phyloP scores from a whole-genome alignment of 2,329 filamentous ascomycete species.

The Claviceps arundinis region DNA sequence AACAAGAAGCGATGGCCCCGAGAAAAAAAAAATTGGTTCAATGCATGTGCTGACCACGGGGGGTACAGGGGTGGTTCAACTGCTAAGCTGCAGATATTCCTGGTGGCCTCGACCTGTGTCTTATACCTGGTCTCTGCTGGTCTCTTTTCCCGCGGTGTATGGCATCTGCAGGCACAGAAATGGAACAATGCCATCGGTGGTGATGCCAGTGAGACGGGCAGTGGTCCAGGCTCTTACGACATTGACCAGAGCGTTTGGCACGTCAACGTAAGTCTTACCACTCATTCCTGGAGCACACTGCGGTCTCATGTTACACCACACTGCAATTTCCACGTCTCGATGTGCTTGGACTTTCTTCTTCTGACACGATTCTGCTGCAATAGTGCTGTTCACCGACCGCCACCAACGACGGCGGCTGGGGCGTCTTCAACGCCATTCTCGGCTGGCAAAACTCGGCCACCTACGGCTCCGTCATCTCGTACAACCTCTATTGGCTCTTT shows the following conservation, averaged over 20 bases:
- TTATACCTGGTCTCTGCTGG: conserved; percentile 76
- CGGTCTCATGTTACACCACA: no score
- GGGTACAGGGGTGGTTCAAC: conserved; percentile 26
- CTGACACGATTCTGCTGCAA: background rate
- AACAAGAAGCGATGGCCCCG: no score
- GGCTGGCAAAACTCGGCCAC: conserved; percentile 85
- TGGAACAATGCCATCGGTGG: conserved; percentile 55
- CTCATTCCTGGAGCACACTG: no score
- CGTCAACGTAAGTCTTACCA: conserved; percentile 47
- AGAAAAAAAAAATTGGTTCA: background rate
- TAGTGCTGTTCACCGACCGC: conserved; percentile 65
- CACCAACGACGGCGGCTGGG: conserved; percentile 69
- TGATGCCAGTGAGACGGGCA: conserved; percentile 34
- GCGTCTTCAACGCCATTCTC: conserved; percentile 73
- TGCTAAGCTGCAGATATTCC: conserved; percentile 51
- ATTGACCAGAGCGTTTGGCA: conserved; percentile 71
- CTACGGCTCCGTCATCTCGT: conserved; percentile 74
- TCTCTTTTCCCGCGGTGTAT: conserved; percentile 64
- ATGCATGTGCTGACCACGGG: background rate
- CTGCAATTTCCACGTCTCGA: no score
- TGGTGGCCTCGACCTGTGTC: conserved; percentile 71
- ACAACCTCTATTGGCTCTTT: conserved; percentile 76
- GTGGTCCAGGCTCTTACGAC: conserved; percentile 64
- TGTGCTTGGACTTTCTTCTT: no score
- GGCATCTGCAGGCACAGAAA: conserved; percentile 56